These are phyloP conservation scores for Anthoceros angustus DNA, from an alignment of 225 moss, liverwort and hornwort species.

Conservation along the genomic window DNA sequence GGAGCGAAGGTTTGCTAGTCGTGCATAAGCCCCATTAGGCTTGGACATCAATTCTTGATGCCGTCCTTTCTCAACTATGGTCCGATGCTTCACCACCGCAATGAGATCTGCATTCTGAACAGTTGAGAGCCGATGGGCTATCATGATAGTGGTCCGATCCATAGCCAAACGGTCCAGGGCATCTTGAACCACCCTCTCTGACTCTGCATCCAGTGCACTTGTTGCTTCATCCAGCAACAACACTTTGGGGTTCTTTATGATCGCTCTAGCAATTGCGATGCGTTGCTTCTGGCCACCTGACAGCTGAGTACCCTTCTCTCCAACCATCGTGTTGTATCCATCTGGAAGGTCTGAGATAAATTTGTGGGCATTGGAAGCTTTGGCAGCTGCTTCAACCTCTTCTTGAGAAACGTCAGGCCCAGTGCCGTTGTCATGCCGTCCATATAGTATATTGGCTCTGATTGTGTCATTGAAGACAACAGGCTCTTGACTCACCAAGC, in stretches of 20 bases:
- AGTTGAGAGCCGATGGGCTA: background rate
- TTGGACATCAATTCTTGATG: background rate
- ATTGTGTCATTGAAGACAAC: conserved; percentile 3
- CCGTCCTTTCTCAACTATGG: background rate
- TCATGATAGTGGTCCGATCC: background rate
- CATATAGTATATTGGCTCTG: background rate
- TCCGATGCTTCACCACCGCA: background rate
- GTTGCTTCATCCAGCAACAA: background rate
- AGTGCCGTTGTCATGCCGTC: background rate
- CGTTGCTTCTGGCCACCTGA: background rate
- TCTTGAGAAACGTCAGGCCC: background rate
- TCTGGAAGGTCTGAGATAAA: background rate
- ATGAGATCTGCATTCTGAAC: background rate
- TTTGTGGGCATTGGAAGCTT: background rate
- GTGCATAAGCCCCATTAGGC: conserved; percentile 1
- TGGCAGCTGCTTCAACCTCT: background rate
- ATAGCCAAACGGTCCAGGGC: background rate
- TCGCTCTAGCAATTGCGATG: background rate
- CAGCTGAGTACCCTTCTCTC: background rate
- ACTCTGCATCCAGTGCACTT: background rate
- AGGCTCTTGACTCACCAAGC: background rate
- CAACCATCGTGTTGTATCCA: conserved; percentile 3
- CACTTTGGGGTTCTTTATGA: background rate
- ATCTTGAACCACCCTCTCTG: background rate
- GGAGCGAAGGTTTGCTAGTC: background rate